Conservation (phyloP, 306 rosid genomes). For the Fragaria nilgerrensis region DNA sequence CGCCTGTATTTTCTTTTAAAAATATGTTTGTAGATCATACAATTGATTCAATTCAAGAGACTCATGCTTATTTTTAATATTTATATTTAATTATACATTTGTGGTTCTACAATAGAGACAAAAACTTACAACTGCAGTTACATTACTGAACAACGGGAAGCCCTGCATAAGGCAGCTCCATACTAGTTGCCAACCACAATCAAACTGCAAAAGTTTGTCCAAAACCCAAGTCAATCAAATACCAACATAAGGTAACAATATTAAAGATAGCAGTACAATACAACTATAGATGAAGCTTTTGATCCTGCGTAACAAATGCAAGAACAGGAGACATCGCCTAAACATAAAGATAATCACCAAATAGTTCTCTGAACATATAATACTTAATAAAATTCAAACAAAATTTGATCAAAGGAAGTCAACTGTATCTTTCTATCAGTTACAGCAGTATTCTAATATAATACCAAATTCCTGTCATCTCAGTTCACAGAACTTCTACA, state of each 20-base stretch:
- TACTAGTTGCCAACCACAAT: conserved; percentile 67
- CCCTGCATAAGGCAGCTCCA: conserved; percentile 80
- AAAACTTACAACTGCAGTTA: conserved; percentile 65
- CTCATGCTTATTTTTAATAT: not conserved
- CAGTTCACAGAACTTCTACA: not conserved
- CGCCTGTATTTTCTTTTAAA: not conserved
- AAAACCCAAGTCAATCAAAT: conserved; percentile 26
- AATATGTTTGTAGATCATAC: not conserved
- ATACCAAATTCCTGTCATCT: not conserved
- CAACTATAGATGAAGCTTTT: conserved; percentile 3
- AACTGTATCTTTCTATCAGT: not conserved
- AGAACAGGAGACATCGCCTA: not conserved
- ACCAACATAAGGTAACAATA: conserved; percentile 4
- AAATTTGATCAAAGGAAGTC: not conserved
- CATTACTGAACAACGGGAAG: conserved; percentile 72
- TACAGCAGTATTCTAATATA: not conserved
- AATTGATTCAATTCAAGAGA: not conserved
- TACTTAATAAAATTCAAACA: not conserved
- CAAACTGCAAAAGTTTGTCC: conserved; percentile 50
- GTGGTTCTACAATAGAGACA: not conserved
- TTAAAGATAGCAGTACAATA: conserved; percentile 2
- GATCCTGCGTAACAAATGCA: not conserved
- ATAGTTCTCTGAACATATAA: not conserved
- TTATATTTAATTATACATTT: not conserved
- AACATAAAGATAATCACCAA: not conserved